These are phyloP conservation scores for Cicer judaicum DNA, from an alignment of 306 rosid genomes.

Conservation along the genomic window DNA sequence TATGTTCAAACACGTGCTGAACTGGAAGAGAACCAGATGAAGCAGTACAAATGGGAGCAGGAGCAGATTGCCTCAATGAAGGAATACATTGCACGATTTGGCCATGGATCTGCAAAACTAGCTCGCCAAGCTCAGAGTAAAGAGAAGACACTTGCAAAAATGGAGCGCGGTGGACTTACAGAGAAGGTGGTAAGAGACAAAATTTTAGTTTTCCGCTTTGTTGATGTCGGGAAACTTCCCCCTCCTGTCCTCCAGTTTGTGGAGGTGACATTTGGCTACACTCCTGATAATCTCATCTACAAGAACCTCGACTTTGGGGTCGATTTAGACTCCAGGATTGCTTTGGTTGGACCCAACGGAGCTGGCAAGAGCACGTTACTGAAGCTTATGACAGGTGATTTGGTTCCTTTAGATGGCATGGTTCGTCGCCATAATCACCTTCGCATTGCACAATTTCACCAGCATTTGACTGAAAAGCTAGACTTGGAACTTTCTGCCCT, in stretches of 20 bases:
- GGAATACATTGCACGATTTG: constrained; percentile 97
- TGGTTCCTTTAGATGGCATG: constrained; percentile 91
- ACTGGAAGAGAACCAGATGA: constrained; percentile 98
- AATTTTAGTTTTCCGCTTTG: constrained; percentile 88
- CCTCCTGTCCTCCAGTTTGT: constrained; percentile 98
- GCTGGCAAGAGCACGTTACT: constrained; percentile 98
- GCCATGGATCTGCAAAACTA: constrained; percentile 96
- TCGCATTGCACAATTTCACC: constrained; percentile 96
- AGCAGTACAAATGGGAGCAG: constrained; percentile 98
- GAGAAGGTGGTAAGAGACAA: constrained; percentile 86
- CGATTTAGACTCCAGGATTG: constrained; percentile 90
- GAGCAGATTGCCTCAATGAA: constrained; percentile 94
- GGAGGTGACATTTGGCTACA: constrained; percentile 92
- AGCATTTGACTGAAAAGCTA: constrained; percentile 91
- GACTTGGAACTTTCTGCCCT: constrained; percentile 91
- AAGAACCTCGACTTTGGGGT: constrained; percentile 92
- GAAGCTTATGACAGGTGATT: constrained; percentile 97
- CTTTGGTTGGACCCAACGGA: constrained; percentile 98
- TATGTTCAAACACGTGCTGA: constrained; percentile 94
- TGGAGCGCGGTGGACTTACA: constrained; percentile 99
- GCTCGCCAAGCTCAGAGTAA: constrained; percentile 99
- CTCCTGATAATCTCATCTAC: constrained; percentile 88
- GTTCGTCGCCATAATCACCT: constrained; percentile 97
- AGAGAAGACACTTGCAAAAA: constrained; percentile 94
- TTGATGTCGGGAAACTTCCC: constrained; percentile 97